phyloP scores from a whole-genome alignment of 164 flowering plant species.

The Taxillus chinensis region DNA sequence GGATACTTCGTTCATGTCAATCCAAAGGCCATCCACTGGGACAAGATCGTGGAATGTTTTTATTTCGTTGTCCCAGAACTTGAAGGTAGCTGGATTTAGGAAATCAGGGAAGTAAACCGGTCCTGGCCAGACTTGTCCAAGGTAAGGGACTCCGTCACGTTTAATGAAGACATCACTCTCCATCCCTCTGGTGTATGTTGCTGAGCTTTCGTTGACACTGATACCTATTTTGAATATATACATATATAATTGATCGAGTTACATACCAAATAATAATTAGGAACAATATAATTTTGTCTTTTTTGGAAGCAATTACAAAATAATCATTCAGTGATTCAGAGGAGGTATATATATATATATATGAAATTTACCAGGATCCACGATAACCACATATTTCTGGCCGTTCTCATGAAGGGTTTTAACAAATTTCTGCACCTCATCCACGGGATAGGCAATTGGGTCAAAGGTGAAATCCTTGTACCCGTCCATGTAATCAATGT shows the following conservation, averaged over 20 bases:
- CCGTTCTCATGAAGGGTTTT: constrained; percentile 49
- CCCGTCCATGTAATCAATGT: constrained; percentile 80
- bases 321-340: no score
- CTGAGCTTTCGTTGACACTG: constrained; percentile 42
- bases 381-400: constrained; percentile 57
- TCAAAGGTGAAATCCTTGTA: constrained; percentile 75
- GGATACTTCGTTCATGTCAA: constrained; percentile 85
- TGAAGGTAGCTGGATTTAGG: constrained; percentile 28
- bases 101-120: constrained; percentile 66
- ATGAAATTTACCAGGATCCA: constrained; percentile 60
- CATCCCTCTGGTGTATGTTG: constrained; percentile 48
- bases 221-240: constrained; percentile 31
- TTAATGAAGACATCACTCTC: constrained; percentile 52
- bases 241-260: no score
- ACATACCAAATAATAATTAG: no score
- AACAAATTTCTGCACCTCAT: constrained; percentile 40
- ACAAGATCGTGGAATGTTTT: constrained; percentile 34
- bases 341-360: no score
- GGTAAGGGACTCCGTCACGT: constrained; percentile 42
- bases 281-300: no score
- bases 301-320: no score
- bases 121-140: constrained; percentile 79
- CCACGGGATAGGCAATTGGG: constrained; percentile 60
- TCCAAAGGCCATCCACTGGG: constrained; percentile 75
- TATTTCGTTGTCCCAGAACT: constrained; percentile 56